Percentiles rank a stretch among this genome's conserved stretches.
These are phyloP conservation scores for Actinomortierella ambigua DNA, from an alignment of 371 early-diverging fungal genomes.

Conservation along the genomic window DNA sequence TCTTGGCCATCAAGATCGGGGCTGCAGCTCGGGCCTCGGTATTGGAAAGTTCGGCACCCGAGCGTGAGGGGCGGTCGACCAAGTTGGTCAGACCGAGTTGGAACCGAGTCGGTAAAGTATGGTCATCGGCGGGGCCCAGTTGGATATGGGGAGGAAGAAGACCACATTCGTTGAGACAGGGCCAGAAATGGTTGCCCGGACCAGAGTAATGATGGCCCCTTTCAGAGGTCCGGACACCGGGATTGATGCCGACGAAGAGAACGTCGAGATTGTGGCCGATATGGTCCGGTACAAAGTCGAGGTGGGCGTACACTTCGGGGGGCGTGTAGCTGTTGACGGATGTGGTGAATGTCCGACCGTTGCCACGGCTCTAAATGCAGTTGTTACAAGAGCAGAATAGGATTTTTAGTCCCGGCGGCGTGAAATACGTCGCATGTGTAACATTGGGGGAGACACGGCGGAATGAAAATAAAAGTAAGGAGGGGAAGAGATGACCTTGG, in stretches of 20 bases:
- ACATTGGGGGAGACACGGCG: too few relatives aligned
- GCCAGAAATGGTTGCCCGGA: constrained; percentile 81
- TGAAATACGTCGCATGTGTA: too few relatives aligned
- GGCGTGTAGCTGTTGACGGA: constrained; percentile 19
- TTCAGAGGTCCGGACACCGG: constrained; percentile 65
- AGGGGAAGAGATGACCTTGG: too few relatives aligned
- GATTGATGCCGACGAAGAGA: constrained; percentile 81
- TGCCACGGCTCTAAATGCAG: background rate
- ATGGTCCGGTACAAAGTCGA: constrained; percentile 58
- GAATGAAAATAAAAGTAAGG: too few relatives aligned
- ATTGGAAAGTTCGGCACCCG: constrained; percentile 59
- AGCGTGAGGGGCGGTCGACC: constrained; percentile 61
- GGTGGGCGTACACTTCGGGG: constrained; percentile 31
- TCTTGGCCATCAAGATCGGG: constrained; percentile 65
- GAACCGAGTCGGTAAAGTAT: constrained; percentile 50
- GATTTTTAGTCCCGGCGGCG: too few relatives aligned
- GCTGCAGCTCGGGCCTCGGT: constrained; percentile 66
- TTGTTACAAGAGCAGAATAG: background rate
- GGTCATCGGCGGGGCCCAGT: constrained; percentile 54
- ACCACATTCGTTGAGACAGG: constrained; percentile 64
- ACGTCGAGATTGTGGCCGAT: constrained; percentile 70
- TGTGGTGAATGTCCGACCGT: background rate
- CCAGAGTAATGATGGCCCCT: constrained; percentile 75
- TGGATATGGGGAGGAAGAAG: constrained; percentile 30
- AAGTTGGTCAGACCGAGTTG: constrained; percentile 75